A percentile compares a stretch with the other conserved stretches of the same genome.
Conservation (phyloP, 345 rosid genomes). For the Gynandropsis gynandra region DNA sequence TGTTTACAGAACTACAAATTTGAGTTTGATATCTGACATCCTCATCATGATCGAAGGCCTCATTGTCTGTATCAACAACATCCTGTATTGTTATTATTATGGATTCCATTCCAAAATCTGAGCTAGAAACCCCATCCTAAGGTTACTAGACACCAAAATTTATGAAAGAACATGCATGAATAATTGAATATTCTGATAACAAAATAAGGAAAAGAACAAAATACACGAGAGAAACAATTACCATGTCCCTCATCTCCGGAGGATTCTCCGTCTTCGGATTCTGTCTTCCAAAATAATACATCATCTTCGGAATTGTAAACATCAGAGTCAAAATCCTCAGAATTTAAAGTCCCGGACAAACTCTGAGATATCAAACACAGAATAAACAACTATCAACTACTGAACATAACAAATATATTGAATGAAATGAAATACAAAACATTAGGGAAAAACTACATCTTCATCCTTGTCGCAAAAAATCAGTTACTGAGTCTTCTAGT, state of each 20-base stretch:
- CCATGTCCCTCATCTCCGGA: slow-evolving; percentile 41
- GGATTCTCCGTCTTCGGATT: slow-evolving; percentile 27
- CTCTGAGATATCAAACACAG: slow-evolving; percentile 26
- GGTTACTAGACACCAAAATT: not conserved
- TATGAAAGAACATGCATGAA: no score
- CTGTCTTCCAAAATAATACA: slow-evolving; percentile 24
- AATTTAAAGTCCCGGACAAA: slow-evolving; percentile 33
- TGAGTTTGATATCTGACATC: no score
- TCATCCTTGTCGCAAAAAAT: no score
- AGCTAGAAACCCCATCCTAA: slow-evolving; percentile 2
- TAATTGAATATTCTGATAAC: not conserved
- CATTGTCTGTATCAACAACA: slow-evolving; percentile 20
- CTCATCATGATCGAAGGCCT: slow-evolving; percentile 26
- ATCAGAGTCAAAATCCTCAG: slow-evolving; percentile 36
- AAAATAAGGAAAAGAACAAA: slow-evolving; percentile 4
- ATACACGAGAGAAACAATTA: slow-evolving; percentile 27
- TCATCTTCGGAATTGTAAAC: slow-evolving; percentile 35
- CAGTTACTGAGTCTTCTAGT: no score
- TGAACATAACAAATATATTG: no score
- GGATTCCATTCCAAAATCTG: not conserved
- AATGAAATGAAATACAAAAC: no score
- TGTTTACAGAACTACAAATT: no score
- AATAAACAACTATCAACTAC: slow-evolving; percentile 9
- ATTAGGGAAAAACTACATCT: no score
- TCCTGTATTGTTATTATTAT: slow-evolving; percentile 13